phyloP scores from a whole-genome alignment of 108 stramenopile genomes.

The Hondaea fermentalgiana region DNA sequence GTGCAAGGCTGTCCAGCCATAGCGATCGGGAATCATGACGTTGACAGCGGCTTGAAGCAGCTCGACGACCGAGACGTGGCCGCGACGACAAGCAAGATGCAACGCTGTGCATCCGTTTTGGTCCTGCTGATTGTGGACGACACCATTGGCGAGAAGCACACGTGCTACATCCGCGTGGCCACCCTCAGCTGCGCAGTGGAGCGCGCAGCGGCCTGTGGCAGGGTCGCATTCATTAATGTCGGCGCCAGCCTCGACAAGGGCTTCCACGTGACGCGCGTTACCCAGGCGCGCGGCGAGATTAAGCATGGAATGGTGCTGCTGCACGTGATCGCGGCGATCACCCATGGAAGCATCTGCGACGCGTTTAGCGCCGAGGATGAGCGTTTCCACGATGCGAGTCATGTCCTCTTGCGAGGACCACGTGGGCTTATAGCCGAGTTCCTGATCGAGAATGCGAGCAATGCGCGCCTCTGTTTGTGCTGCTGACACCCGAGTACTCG shows the following conservation, averaged over 20 bases:
- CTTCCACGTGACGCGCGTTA: not conserved
- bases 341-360: not conserved
- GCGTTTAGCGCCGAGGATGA: not conserved
- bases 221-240: not conserved
- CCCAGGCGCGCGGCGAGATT: not conserved
- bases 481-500: not conserved
- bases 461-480: not conserved
- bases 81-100: not conserved
- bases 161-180: not conserved
- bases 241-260: not conserved
- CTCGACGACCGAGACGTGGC: constrained; percentile 26
- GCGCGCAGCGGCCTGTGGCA: not conserved
- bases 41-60: constrained; percentile 36
- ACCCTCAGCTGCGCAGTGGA: constrained; percentile 6
- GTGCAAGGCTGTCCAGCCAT: constrained; percentile 54
- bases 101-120: not conserved
- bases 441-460: not conserved
- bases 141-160: not conserved
- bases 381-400: not conserved
- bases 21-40: constrained; percentile 42
- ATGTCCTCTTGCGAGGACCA: not conserved
- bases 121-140: not conserved
- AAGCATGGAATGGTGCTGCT: constrained; percentile 1
- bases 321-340: not conserved
- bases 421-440: not conserved